These are phyloP conservation scores for Leishmania arabica DNA, from an alignment of 208 protist species.

Conservation along the genomic window DNA sequence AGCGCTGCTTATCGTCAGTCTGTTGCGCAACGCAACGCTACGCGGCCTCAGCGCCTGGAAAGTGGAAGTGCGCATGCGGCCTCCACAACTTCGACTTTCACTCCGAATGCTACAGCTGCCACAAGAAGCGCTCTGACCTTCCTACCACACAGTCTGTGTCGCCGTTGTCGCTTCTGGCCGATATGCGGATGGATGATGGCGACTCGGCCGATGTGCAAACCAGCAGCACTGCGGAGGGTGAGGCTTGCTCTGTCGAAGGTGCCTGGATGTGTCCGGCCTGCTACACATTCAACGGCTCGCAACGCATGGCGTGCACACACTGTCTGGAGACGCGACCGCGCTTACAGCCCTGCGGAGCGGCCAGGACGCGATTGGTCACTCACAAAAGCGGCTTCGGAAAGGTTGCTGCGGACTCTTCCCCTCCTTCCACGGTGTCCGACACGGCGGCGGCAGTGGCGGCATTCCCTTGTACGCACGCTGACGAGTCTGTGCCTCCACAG, in stretches of 20 bases:
- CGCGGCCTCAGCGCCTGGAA: conserved; percentile 1
- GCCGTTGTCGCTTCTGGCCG: conserved; percentile 14
- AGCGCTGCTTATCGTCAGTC: neutral
- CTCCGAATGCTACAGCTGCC: conserved; percentile 65
- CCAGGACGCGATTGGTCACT: neutral
- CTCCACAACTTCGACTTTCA: conserved; percentile 75
- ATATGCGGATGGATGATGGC: neutral
- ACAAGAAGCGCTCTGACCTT: conserved; percentile 14
- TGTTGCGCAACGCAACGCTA: neutral
- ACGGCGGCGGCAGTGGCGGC: neutral
- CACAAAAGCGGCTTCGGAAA: neutral
- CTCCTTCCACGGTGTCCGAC: neutral
- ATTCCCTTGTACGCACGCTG: neutral
- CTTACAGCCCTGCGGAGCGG: neutral
- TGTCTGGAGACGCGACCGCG: conserved; percentile 3
- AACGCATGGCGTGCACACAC: conserved; percentile 20
- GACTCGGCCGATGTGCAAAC: neutral
- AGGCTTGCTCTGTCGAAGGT: conserved; percentile 8
- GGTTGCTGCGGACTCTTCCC: neutral
- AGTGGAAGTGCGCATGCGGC: conserved; percentile 74
- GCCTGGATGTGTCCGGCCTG: conserved; percentile 26
- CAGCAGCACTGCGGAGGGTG: neutral
- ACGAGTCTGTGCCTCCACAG: conserved; percentile 4
- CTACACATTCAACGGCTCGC: conserved; percentile 29
- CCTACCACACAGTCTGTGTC: neutral